Conservation (phyloP, 2,329 filamentous ascomycete genomes). For the Didymella pomorum region DNA sequence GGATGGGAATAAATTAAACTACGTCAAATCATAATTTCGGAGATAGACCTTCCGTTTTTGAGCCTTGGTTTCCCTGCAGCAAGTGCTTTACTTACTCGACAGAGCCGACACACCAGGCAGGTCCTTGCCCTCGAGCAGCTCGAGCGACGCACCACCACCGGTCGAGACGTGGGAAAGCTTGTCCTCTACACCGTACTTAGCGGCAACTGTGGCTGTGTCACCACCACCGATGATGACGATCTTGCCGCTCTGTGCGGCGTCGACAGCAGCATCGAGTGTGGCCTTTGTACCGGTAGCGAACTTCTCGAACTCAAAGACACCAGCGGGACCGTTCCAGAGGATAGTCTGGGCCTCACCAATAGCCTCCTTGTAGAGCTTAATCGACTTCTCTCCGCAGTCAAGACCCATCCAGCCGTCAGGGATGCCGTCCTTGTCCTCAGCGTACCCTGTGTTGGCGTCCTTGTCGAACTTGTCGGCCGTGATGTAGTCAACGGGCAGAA, state of each 20-base stretch:
- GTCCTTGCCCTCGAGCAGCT: conserved; percentile 97
- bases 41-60: conserved; percentile 44
- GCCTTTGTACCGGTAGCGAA: conserved; percentile 93
- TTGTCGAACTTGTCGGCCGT: conserved; percentile 94
- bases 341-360: conserved; percentile 93
- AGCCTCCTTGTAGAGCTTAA: conserved; percentile 86
- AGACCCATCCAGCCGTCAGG: conserved; percentile 98
- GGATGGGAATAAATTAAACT: conserved; percentile 36
- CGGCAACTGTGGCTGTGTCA: conserved; percentile 96
- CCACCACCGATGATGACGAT: conserved; percentile 99
- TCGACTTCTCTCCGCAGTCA: conserved; percentile 88
- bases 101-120: conserved; percentile 92
- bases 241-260: conserved; percentile 81
- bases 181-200: conserved; percentile 94
- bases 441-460: conserved; percentile 80
- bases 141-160: conserved; percentile 91
- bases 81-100: conserved; percentile 70
- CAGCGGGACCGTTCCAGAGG: conserved; percentile 97
- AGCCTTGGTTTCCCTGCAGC: conserved; percentile 30
- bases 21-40: conserved; percentile 47
- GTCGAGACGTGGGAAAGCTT: conserved; percentile 99
- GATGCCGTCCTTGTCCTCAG: conserved; percentile 87
- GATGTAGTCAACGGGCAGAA: conserved; percentile 93
- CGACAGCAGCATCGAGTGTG: conserved; percentile 87
- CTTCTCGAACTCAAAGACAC: conserved; percentile 96